A percentile compares a stretch with the other conserved stretches of the same genome.
phyloP scores from a whole-genome alignment of 768 basidiomycete genomes.

The Wakefieldia striispora region DNA sequence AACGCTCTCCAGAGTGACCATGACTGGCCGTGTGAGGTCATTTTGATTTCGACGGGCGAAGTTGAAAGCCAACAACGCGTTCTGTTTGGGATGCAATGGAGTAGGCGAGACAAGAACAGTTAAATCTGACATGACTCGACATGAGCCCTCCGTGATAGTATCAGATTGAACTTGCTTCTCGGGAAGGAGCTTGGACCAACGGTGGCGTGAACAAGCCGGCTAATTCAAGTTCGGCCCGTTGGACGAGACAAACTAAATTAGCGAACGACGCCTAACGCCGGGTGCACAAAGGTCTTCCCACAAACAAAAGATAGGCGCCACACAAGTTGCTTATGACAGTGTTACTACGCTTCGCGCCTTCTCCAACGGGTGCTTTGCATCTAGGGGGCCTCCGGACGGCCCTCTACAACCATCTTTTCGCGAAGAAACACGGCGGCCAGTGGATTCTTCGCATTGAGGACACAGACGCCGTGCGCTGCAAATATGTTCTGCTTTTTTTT shows the following conservation, averaged over 20 bases:
- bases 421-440: constrained; percentile 77
- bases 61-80: constrained; percentile 28
- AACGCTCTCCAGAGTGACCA: constrained; percentile 30
- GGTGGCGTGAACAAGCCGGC: too few relatives aligned
- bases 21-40: constrained; percentile 29
- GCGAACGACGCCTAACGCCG: too few relatives aligned
- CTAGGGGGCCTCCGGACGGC: constrained; percentile 94
- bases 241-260: too few relatives aligned
- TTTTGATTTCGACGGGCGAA: constrained; percentile 29
- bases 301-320: too few relatives aligned
- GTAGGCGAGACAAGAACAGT: constrained; percentile 35
- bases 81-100: constrained; percentile 22
- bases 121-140: constrained; percentile 27
- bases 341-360: constrained; percentile 91
- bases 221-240: too few relatives aligned
- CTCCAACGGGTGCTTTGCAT: constrained; percentile 92
- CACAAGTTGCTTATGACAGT: constrained; percentile 43
- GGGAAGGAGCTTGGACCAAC: too few relatives aligned
- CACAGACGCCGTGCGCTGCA: constrained; percentile 80
- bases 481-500: neutral
- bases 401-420: constrained; percentile 86
- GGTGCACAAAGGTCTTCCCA: too few relatives aligned
- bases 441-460: constrained; percentile 95
- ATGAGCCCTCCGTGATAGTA: too few relatives aligned
- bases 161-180: too few relatives aligned